Conservation (phyloP, 805 yeast genomes). For the Myxozyma lipomycoides region DNA sequence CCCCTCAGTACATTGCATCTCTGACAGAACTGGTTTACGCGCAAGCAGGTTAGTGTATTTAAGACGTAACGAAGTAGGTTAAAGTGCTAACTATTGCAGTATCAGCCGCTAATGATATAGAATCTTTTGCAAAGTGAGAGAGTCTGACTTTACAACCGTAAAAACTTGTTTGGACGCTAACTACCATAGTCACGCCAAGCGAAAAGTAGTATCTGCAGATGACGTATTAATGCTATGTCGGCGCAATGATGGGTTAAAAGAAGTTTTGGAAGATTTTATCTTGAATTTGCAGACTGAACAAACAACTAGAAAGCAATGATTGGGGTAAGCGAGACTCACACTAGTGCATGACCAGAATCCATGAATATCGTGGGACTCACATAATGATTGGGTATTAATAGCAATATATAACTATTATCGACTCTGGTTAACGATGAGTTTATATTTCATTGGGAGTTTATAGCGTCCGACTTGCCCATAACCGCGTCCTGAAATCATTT, state of each 20-base stretch:
- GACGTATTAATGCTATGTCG: conserved; percentile 36
- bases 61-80: not conserved
- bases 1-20: conserved; percentile 36
- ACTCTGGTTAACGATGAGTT: too few species aligned
- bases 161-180: not conserved
- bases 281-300: conserved; percentile 7
- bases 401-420: too few species aligned
- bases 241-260: conserved; percentile 32
- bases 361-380: too few species aligned
- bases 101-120: conserved; percentile 33
- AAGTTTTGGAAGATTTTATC: conserved; percentile 30
- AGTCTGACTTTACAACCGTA: not conserved
- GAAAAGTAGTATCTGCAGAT: conserved; percentile 32
- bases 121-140: conserved; percentile 35
- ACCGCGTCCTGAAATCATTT: too few species aligned
- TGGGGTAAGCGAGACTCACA: too few species aligned
- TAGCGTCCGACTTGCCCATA: too few species aligned
- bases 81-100: conserved; percentile 19
- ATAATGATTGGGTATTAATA: too few species aligned
- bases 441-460: too few species aligned
- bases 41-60: conserved; percentile 29
- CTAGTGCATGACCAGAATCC: too few species aligned
- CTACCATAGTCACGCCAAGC: conserved; percentile 32
- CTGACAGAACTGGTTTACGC: conserved; percentile 35
- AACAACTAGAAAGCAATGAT: too few species aligned